Evolutionary conservation across 2,329 filamentous ascomycete genomes (phyloP).

Genomic region (Lojkania enalia): DNA sequence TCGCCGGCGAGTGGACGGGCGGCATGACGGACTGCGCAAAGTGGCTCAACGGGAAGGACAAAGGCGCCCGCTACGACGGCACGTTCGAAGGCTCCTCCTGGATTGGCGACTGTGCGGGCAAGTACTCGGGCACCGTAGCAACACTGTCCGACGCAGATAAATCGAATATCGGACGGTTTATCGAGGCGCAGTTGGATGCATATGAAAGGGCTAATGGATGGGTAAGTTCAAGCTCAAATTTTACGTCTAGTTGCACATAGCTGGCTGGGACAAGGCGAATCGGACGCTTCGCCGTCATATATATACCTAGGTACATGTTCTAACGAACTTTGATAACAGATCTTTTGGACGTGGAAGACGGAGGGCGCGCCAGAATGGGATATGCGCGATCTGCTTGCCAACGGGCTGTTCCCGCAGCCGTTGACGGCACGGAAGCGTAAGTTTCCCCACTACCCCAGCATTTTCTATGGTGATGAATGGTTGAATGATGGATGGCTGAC

Average conservation of each 20-base stretch:
- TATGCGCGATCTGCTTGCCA: conserved; percentile 49
- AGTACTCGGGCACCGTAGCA: conserved; percentile 49
- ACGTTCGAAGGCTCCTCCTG: conserved; percentile 42
- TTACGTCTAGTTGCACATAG: no score
- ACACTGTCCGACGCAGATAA: conserved; percentile 48
- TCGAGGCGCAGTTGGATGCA: conserved; percentile 53
- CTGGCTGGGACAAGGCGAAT: no score
- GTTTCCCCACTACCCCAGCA: conserved; percentile 14
- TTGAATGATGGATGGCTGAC: conserved; percentile 16
- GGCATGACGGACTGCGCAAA: conserved; percentile 54
- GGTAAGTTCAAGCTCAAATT: no score
- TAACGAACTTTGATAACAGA: no score
- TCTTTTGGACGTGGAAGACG: conserved; percentile 58
- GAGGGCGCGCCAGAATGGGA: conserved; percentile 55
- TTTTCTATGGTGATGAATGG: background rate
- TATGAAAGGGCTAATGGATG: conserved; percentile 54
- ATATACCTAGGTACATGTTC: no score
- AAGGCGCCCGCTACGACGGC: conserved; percentile 53
- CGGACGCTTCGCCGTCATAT: no score
- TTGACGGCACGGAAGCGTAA: conserved; percentile 45
- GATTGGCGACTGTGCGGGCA: conserved; percentile 50
- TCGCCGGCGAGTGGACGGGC: conserved; percentile 53
- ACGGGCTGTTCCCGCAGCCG: conserved; percentile 55
- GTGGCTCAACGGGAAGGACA: conserved; percentile 53
- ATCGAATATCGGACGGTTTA: conserved; percentile 49